These are phyloP conservation scores for Penicillium flavigenum DNA, from an alignment of 495 filamentous ascomycete species.

Conservation along the genomic window DNA sequence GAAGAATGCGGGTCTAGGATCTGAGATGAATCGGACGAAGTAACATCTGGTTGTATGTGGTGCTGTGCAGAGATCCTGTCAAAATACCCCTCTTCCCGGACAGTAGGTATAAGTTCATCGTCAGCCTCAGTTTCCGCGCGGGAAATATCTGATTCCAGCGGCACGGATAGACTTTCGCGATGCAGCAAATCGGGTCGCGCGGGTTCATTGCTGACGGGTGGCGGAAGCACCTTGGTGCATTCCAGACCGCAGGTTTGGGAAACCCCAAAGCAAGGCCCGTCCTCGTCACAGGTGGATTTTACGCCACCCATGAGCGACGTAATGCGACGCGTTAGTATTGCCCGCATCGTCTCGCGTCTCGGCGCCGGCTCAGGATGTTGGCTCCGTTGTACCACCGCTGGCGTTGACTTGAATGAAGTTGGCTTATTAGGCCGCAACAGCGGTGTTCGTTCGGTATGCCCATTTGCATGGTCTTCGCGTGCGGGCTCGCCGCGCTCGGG, in stretches of 20 bases:
- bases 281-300: constrained; percentile 67
- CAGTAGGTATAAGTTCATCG: constrained; percentile 4
- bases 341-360: constrained; percentile 39
- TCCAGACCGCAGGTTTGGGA: constrained; percentile 82
- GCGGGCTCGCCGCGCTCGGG: constrained; percentile 30
- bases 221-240: constrained; percentile 52
- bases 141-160: constrained; percentile 10
- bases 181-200: constrained; percentile 11
- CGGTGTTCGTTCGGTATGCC: constrained; percentile 48
- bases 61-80: constrained; percentile 19
- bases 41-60: constrained; percentile 5
- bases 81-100: constrained; percentile 19
- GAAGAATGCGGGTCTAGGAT: background rate
- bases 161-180: constrained; percentile 21
- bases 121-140: constrained; percentile 3
- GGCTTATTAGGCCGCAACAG: constrained; percentile 29
- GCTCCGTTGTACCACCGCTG: constrained; percentile 25
- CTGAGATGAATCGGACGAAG: constrained; percentile 19
- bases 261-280: constrained; percentile 79
- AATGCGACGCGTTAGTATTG: constrained; percentile 48
- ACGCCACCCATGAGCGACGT: constrained; percentile 65
- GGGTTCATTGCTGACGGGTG: constrained; percentile 14
- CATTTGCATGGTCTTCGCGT: constrained; percentile 18
- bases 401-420: constrained; percentile 28
- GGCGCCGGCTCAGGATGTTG: constrained; percentile 1